Evolutionary conservation across 352 stramenopile species (phyloP), one percentile per base, ranked within the genome.

Genomic region (Phytophthora sp.): DNA sequence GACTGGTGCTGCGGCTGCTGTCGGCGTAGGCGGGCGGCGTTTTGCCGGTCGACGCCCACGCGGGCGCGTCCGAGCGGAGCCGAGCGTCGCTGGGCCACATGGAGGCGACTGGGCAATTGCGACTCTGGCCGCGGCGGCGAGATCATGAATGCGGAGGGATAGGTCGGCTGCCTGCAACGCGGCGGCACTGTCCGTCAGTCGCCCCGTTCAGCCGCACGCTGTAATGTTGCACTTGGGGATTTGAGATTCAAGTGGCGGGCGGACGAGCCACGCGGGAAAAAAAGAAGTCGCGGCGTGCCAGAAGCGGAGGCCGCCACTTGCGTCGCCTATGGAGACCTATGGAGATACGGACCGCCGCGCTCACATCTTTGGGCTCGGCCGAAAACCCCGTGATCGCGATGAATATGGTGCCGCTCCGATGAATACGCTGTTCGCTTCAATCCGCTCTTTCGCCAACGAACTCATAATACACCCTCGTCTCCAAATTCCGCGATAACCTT

Each of bases 231-330:
- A 65, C 41, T 65, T 56, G 31, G 54, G 21, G 38, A 55, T 61
- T 48, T 23, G 39, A 66, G 62, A 69, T 69, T 69, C 61, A 69
- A 70, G 62, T 65, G 45, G 46, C 20, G 42, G 20, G 38, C 27
- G 21, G 49, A 66, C 48, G 62, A 53, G 62, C 38, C 54, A 45
- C 27, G 45, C 39, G 57, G 46, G 49, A 54, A 66, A 39, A 71
- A 66, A 66, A 62, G 46, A 62, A 69, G 54, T 23, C 12, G 15
- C 3, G 11, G 13, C 3, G 43, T 28, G 35, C 13, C 31, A 4
- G 3, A 34, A 49, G 5, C 5, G 20, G 41, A 38, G 46, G 34
- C 0, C 10, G 1, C 10, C 2, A 28, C n/a, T n/a, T n/a, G n/a
- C n/a, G n/a, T n/a, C n/a, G n/a, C n/a, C n/a, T n/a, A n/a, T n/a